A percentile compares a stretch with the other conserved stretches of the same genome.
Evolutionary conservation across 2,329 filamentous ascomycete genomes (phyloP).

Genomic region (Pleoardoris graminearum): DNA sequence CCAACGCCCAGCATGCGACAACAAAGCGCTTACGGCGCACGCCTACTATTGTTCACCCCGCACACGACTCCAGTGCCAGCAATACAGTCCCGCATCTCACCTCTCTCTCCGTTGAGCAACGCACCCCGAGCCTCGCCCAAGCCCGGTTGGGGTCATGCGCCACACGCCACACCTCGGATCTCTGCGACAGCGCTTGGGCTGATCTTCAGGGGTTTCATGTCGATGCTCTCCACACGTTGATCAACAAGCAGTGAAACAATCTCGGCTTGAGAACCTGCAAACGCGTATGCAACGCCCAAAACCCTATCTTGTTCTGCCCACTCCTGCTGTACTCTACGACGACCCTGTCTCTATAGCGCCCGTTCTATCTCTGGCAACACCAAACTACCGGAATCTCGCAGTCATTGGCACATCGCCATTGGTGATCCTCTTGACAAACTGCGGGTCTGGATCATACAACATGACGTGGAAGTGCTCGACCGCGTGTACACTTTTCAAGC

Average conservation of each 20-base stretch:
- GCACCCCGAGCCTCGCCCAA: no score
- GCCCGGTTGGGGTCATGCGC: no score
- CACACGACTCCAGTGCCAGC: not conserved
- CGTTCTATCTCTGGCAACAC: not conserved
- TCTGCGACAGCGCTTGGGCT: not conserved
- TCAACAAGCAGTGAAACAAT: not conserved
- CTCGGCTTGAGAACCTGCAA: not conserved
- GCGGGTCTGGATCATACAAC: slow-evolving; percentile 74
- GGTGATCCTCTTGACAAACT: slow-evolving; percentile 72
- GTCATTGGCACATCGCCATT: slow-evolving; percentile 70
- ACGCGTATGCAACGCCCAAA: not conserved
- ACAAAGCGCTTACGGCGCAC: slow-evolving; percentile 10
- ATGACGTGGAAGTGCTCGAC: slow-evolving; percentile 96
- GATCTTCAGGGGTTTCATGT: slow-evolving; percentile 4
- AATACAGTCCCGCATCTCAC: slow-evolving; percentile 4
- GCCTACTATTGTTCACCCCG: slow-evolving; percentile 18
- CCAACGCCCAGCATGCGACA: not conserved
- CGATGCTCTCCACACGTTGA: not conserved
- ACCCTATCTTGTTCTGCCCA: slow-evolving; percentile 1
- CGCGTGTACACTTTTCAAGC: slow-evolving; percentile 80
- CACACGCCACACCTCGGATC: slow-evolving; percentile 10
- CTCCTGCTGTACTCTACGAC: slow-evolving; percentile 1
- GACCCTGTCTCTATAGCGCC: slow-evolving; percentile 20
- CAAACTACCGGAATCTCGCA: slow-evolving; percentile 23
- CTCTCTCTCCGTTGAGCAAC: not conserved